Base-by-base conservation (phyloP, 2,329 filamentous ascomycete genomes). In the Elsinoe arachidis region DNA sequence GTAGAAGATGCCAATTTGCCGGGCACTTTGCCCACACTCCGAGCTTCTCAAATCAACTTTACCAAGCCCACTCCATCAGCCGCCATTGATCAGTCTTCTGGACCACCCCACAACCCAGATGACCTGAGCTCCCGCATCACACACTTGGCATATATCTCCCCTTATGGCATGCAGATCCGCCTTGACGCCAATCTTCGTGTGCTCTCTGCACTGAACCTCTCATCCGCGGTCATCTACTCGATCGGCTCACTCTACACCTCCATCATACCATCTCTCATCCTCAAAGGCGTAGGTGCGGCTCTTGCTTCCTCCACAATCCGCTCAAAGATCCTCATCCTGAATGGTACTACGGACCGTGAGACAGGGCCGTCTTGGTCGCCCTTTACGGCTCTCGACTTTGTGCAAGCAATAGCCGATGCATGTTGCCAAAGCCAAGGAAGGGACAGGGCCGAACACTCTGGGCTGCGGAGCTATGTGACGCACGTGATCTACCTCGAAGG, bases 141-240 rank as follows among this genome's bases (percentile, higher is more conserved):
- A 56, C 76, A 91, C 2, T 79, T 97, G 33, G 97, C 90, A 90
- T 97, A 97, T 74, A 97, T 97, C 74, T 97, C 96, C 67, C 92
- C 92, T 0, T 97, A 96, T 70, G 92, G 92, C n/a, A 90, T 96
- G 68, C 91, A 96, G 71, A 96, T 97, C 63, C 83, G 85, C 15
- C 88, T 91, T 0, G 80, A 85, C 0, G 87, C 90, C 1, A 97
- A 96, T 66, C 85, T 90, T 0, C 84, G 89, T 53, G 89, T 92
- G 0, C 65, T 95, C 0, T 79, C 83, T 6, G 83, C 89, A 0
- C 70, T 97, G 1, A 74, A 75, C 14, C 73, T 74, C 1, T 80
- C 87, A 0, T 79, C 83, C 57, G 85, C 83, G 1, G 78, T 96
- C 7, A 82, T 97, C 46, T 97, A 96, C 73, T 91, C 87, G 70